Evolutionary conservation across 768 basidiomycete species (phyloP), one percentile per base, ranked within the genome.

Genomic region (Hypholoma sublateritium): DNA sequence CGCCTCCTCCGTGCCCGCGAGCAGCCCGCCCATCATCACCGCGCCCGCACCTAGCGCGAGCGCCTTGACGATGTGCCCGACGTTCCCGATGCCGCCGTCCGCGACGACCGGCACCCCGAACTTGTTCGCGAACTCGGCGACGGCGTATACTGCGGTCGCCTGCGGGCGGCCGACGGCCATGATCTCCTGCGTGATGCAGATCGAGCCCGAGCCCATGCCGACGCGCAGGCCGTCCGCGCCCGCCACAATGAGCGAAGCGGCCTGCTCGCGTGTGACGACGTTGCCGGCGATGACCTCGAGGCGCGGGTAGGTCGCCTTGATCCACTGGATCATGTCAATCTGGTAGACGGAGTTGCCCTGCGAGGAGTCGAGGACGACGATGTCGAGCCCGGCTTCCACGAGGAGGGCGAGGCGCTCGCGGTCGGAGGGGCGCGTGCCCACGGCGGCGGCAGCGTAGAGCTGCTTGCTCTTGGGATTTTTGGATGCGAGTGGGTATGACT

Each of bases 91-190:
- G 32, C 97, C 97, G 52, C 97, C 97, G 69, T 99, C 97, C 4
- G 97, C 96, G 57, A 97, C 89, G 64, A 97, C 93, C 2, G 97
- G 97, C 0, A 99, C 88, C 25, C 96, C 97, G 70, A 99, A 98
- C 67, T 89, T 86, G 74, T 70, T 81, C 11, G 95, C 85, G 67
- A 99, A 98, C 75, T 99, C 95, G 24, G 95, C 85, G 12, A 98
- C 96, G 42, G 91, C 87, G 68, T 90, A 91, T n/a, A 98, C 94
- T n/a, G 96, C 96, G 0, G 95, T 95, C 2, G 95, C 97, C 72
- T 99, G 97, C 1, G 96, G 97, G 14, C 97, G 86, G 13, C 97
- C 97, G 50, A 98, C 96, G 9, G 97, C 97, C 92, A 98, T 98
- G 65, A 99, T 90, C 69, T 98, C 97, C 74, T 99, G 97, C 5